Base-by-base conservation (phyloP, 2,329 filamentous ascomycete species). In the Madurella mycetomatis region DNA sequence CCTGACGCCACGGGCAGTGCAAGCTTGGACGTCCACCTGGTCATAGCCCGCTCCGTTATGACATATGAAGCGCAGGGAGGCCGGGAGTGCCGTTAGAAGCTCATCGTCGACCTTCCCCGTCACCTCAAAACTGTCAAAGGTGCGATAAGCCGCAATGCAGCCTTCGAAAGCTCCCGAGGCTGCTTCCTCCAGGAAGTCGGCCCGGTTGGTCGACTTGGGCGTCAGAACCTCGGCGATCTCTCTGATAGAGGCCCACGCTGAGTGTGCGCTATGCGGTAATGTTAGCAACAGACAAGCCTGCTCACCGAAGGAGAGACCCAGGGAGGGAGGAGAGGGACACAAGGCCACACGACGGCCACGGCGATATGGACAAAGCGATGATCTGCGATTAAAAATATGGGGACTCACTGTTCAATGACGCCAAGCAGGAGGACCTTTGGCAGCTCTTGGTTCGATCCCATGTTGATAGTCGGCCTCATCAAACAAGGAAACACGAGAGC, bases 31-130 rank as follows among this genome's bases (percentile, higher is more conserved):
- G 68, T 92, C 85, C 59, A 95, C 77, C 69, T 91, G 86, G 69
- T 95, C 90, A 71, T 95, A 95, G 39, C 91, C 91, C 53, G 90
- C 88, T 57, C 88, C 82, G 61, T 83, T 83, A 67, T 85, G 82
- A 64, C 78, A 82, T 60, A 86, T 72, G 63, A 81, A 86, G 56
- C 72, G 73, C 42, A 85, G 68, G 15, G 73, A 75, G n/a, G 67
- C 60, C 4, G 83, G 82, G 17, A 85, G 69, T 1, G 70, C 76
- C 42, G 76, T 69, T 37, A 92, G 70, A n/a, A 94, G 70, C 68
- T 90, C 87, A 43, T 77, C 76, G 67, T 95, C 87, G 58, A 94
- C 73, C 17, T 74, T 70, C 1, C 90, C 90, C 0, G 88, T 92
- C 54, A 85, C 75, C 12, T 65, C 66, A 41, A 81, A 73, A 32